Percentiles rank a stretch among this genome's conserved stretches.
Conservation (phyloP, 495 filamentous ascomycete genomes). For the Cryomyces minteri region DNA sequence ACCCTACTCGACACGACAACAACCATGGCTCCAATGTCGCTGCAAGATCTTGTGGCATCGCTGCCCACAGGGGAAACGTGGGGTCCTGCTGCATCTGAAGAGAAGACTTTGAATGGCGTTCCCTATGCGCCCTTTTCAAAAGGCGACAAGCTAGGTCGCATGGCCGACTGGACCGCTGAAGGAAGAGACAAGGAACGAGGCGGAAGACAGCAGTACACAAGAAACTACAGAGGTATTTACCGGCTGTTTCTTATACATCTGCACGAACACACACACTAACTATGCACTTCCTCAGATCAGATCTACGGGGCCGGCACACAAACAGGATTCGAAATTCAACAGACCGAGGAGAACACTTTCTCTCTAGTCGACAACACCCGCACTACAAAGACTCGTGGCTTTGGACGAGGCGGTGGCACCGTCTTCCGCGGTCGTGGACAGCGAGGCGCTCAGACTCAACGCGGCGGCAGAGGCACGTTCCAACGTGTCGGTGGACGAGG, state of each 20-base stretch:
- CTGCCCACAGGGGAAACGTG: constrained; percentile 53
- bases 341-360: constrained; percentile 89
- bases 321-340: constrained; percentile 23
- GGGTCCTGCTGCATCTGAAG: constrained; percentile 64
- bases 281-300: not conserved
- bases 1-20: no score
- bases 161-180: constrained; percentile 98
- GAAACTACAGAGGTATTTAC: constrained; percentile 67
- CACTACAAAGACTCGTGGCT: constrained; percentile 65
- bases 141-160: constrained; percentile 93
- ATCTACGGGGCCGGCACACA: no score
- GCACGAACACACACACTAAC: not conserved
- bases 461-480: constrained; percentile 37
- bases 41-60: constrained; percentile 38
- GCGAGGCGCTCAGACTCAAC: constrained; percentile 20
- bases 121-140: constrained; percentile 97
- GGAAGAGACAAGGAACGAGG: constrained; percentile 66
- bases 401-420: constrained; percentile 69
- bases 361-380: constrained; percentile 92
- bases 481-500: constrained; percentile 36
- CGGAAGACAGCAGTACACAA: constrained; percentile 71
- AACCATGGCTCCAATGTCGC: constrained; percentile 35
- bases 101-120: constrained; percentile 81
- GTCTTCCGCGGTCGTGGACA: constrained; percentile 70
- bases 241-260: not conserved